These are phyloP conservation scores for Skeletonema costatum DNA, from an alignment of 108 stramenopile species.

Conservation along the genomic window DNA sequence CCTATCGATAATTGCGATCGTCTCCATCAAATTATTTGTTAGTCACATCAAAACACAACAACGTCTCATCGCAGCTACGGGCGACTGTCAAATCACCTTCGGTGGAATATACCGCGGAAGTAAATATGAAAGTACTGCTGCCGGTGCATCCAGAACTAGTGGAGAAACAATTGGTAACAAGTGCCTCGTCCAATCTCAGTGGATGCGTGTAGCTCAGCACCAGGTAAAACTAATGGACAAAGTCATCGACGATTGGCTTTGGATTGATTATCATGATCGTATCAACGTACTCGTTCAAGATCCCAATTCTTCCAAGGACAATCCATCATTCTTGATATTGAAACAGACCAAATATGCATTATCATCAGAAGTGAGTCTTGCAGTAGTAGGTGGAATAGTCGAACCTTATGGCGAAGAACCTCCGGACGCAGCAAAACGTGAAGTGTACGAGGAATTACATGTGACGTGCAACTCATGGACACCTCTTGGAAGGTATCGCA, in stretches of 20 bases:
- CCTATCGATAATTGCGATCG: not conserved
- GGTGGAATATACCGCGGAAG: slow-evolving; percentile 19
- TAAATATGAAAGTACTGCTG: slow-evolving; percentile 8
- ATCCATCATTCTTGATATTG: slow-evolving; percentile 63
- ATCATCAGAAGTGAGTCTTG: slow-evolving; percentile 55
- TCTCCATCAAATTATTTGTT: not conserved
- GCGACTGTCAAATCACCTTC: slow-evolving; percentile 11
- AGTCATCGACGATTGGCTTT: slow-evolving; percentile 83
- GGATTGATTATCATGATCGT: slow-evolving; percentile 89
- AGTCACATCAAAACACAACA: not conserved
- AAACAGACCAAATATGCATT: slow-evolving; percentile 85
- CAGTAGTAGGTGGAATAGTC: slow-evolving; percentile 83
- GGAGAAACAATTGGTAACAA: slow-evolving; percentile 42
- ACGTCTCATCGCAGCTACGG: not conserved
- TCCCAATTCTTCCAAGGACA: slow-evolving; percentile 3
- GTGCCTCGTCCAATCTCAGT: slow-evolving; percentile 75
- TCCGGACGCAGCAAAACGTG: slow-evolving; percentile 58
- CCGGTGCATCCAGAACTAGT: not conserved
- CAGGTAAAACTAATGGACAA: slow-evolving; percentile 47
- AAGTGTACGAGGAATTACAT: slow-evolving; percentile 77
- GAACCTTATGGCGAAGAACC: slow-evolving; percentile 69
- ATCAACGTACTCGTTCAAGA: slow-evolving; percentile 83
- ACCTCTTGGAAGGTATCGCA: slow-evolving; percentile 67
- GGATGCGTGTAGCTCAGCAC: slow-evolving; percentile 77
- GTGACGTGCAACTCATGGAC: slow-evolving; percentile 55